Evolutionary conservation across 2,329 filamentous ascomycete genomes (phyloP), one percentile per base, ranked within the genome.

Genomic region (Cladobotryum protrusum): DNA sequence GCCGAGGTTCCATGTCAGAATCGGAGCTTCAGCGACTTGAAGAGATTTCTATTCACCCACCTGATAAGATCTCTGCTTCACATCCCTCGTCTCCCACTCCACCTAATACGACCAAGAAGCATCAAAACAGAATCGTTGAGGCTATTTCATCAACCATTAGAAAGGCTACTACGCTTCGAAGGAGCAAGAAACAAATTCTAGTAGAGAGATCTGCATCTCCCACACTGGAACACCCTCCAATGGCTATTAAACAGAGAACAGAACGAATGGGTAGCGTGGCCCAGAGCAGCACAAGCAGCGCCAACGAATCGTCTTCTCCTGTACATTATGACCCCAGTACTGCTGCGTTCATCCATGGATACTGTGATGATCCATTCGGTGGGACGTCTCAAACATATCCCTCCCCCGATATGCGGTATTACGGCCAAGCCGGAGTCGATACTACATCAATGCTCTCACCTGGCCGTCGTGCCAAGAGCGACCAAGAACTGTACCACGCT

Each of bases 11-110:
- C 50, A 71, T 76, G 61, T 75, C 73, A 3, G 72, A 76, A 53
- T 71, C 71, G 35, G 73, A 75, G 56, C 63, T 76, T n/a, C 65
- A 73, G 8, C 64, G 67, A 29, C 64, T 76, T 3, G 72, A 75
- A 55, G 69, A 69, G n/a, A 75, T 76, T 54, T 72, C 71, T n/a
- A 56, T 75, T 20, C 67, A 68, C 50, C 70, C 67, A 8, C 66
- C 68, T 18, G 63, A 65, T 49, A 60, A 61, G 42, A 55, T 54
- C 45, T 58, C 61, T 43, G 54, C 57, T 51, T 66, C 63, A 20
- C 59, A 65, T 40, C 66, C 63, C 18, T 56, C 63, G 9, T 65
- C 64, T 42, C 65, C 65, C 24, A 63, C 62, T 19, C 65, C 63
- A n/a, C 62, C 63, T 11, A 65, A 52, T 17, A 63, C 60, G 19